Conservation (phyloP, 2,329 filamentous ascomycete species). For the Venturiaceae sp. region DNA sequence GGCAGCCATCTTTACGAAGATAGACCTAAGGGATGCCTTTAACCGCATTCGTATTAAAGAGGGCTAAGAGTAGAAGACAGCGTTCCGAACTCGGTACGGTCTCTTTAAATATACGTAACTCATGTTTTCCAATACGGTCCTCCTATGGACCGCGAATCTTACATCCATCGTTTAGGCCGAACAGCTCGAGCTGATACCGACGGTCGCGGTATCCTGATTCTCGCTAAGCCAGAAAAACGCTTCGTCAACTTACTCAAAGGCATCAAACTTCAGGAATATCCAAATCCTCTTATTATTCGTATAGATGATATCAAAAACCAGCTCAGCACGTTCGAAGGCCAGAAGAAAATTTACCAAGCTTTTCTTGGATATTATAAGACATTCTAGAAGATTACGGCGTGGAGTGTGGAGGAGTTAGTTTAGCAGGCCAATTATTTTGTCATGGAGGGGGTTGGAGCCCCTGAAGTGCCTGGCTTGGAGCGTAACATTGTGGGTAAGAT, state of each 20-base stretch:
- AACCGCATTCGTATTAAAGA: no score
- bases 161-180: slow-evolving; percentile 86
- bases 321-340: not conserved
- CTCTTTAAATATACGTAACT: slow-evolving; percentile 91
- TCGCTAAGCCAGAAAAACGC: slow-evolving; percentile 42
- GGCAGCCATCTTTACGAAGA: no score
- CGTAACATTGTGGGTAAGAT: slow-evolving; percentile 37
- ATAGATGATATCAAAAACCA: not conserved
- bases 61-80: no score
- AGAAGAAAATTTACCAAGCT: slow-evolving; percentile 34
- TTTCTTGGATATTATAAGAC: slow-evolving; percentile 39
- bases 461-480: slow-evolving; percentile 35
- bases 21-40: no score
- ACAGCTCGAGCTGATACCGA: slow-evolving; percentile 58
- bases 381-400: slow-evolving; percentile 27
- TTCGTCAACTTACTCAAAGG: slow-evolving; percentile 39
- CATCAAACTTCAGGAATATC: slow-evolving; percentile 40
- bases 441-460: slow-evolving; percentile 32
- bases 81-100: no score
- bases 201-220: slow-evolving; percentile 43
- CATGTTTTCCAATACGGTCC: slow-evolving; percentile 92
- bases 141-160: slow-evolving; percentile 90
- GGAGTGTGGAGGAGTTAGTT: slow-evolving; percentile 29
- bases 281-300: slow-evolving; percentile 24
- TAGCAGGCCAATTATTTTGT: slow-evolving; percentile 31